Evolutionary conservation across 116 monocot species (phyloP).

Genomic region (Papilionanthe hybrid): DNA sequence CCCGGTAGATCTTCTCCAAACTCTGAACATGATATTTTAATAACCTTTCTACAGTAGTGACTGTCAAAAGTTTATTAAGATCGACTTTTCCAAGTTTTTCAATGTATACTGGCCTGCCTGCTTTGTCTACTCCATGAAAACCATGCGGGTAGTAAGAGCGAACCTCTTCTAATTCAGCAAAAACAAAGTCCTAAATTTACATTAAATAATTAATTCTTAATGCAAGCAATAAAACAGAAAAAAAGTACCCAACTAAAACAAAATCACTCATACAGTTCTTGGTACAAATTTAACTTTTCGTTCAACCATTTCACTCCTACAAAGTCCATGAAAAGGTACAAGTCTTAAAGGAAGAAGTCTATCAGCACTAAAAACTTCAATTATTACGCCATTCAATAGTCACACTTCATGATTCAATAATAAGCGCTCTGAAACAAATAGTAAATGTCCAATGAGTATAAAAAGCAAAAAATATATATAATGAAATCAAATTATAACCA

Average conservation of each 20-base stretch:
- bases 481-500: background rate
- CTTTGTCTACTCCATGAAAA: slow-evolving; percentile 88
- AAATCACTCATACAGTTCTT: background rate
- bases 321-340: background rate
- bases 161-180: slow-evolving; percentile 80
- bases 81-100: slow-evolving; percentile 87
- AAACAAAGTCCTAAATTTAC: slow-evolving; percentile 63
- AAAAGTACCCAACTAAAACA: background rate
- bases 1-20: slow-evolving; percentile 62
- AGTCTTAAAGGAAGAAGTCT: background rate
- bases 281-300: background rate
- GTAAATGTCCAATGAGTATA: background rate
- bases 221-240: background rate
- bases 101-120: slow-evolving; percentile 89
- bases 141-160: slow-evolving; percentile 77
- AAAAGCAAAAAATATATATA: background rate
- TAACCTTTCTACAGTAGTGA: slow-evolving; percentile 82
- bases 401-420: background rate
- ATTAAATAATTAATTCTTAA: slow-evolving; percentile 2
- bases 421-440: background rate
- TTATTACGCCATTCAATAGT: background rate
- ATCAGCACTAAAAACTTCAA: background rate
- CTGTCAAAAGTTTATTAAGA: slow-evolving; percentile 67
- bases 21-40: slow-evolving; percentile 90
- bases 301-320: background rate